Evolutionary conservation across 495 filamentous ascomycete genomes (phyloP).

Genomic region (Hypoxylon fuscum): DNA sequence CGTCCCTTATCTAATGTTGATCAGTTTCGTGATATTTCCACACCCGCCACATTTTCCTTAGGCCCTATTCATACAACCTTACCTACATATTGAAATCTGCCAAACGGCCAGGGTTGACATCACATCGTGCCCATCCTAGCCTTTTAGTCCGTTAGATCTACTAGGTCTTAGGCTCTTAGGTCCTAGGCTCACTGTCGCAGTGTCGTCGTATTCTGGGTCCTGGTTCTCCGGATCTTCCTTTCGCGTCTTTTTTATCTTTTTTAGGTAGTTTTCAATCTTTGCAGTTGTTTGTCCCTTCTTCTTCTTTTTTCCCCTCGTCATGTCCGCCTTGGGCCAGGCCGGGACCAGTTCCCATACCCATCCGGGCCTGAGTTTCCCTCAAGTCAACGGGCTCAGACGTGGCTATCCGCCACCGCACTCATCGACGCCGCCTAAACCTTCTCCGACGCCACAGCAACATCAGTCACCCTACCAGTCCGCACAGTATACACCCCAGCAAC

Average conservation of each 20-base stretch:
- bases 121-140: constrained; percentile 42
- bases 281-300: constrained; percentile 20
- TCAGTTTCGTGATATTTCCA: constrained; percentile 48
- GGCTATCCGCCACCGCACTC: constrained; percentile 49
- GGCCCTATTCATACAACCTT: constrained; percentile 9
- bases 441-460: constrained; percentile 53
- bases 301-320: constrained; percentile 37
- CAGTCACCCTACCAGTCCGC: constrained; percentile 55
- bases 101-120: constrained; percentile 48
- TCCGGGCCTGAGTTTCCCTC: constrained; percentile 48
- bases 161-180: not conserved
- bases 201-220: constrained; percentile 37
- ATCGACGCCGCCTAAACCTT: constrained; percentile 53
- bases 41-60: constrained; percentile 40
- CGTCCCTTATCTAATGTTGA: constrained; percentile 43
- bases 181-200: constrained; percentile 31
- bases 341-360: constrained; percentile 48
- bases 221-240: constrained; percentile 29
- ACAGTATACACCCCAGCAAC: constrained; percentile 50
- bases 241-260: constrained; percentile 35
- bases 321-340: constrained; percentile 48
- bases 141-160: constrained; percentile 21
- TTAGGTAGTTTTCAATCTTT: constrained; percentile 14
- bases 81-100: constrained; percentile 36
- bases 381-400: constrained; percentile 41